Evolutionary conservation across 495 filamentous ascomycete genomes (phyloP).

Genomic region (Talaromyces wortmannii): DNA sequence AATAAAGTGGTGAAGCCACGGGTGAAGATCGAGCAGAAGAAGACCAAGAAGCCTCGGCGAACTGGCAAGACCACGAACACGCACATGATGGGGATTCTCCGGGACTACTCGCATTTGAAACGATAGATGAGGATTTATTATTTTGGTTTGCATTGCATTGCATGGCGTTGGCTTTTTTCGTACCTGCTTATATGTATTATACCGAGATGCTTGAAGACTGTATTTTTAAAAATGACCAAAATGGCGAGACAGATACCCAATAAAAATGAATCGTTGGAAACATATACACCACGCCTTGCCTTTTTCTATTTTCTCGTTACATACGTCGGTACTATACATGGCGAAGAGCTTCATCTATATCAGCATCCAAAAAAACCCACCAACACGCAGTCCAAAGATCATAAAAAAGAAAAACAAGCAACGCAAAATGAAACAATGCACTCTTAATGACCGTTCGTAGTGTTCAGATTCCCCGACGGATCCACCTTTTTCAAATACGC

Average conservation of each 20-base stretch:
- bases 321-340: neutral
- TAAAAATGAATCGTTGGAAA: neutral
- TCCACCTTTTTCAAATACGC: conserved; percentile 59
- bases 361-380: neutral
- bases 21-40: conserved; percentile 50
- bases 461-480: conserved; percentile 1
- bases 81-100: conserved; percentile 83
- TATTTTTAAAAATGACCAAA: neutral
- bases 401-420: neutral
- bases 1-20: conserved; percentile 54
- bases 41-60: conserved; percentile 58
- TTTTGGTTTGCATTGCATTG: conserved; percentile 1
- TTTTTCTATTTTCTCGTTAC: neutral
- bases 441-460: conserved; percentile 31
- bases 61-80: conserved; percentile 85
- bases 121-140: conserved; percentile 13
- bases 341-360: neutral
- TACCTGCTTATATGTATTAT: no score
- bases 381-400: neutral
- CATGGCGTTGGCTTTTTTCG: neutral
- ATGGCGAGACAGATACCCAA: neutral
- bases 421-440: neutral
- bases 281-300: neutral
- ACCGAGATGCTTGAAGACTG: neutral
- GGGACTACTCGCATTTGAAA: conserved; percentile 70